A percentile compares a stretch with the other conserved stretches of the same genome.
These are phyloP conservation scores for Microthyrium microscopicum DNA, from an alignment of 2,329 filamentous ascomycete species.

Conservation along the genomic window DNA sequence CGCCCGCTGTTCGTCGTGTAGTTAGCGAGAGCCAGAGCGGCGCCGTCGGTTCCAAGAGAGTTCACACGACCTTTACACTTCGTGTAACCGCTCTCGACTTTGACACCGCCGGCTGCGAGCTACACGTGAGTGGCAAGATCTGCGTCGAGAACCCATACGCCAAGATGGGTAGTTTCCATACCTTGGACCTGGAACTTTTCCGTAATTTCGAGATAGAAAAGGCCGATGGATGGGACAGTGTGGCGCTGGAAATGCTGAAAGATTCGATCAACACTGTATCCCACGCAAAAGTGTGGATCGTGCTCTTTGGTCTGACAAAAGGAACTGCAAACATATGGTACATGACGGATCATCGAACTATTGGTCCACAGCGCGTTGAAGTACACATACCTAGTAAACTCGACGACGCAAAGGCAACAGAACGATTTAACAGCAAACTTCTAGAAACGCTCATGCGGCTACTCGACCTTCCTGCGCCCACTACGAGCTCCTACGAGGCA, in stretches of 20 bases:
- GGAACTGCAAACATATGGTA: slow-evolving; percentile 69
- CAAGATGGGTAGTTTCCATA: slow-evolving; percentile 51
- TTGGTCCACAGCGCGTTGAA: slow-evolving; percentile 55
- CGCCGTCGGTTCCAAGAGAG: slow-evolving; percentile 43
- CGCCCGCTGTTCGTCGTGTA: slow-evolving; percentile 49
- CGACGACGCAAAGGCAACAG: slow-evolving; percentile 54
- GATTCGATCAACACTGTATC: slow-evolving; percentile 67
- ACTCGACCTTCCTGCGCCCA: slow-evolving; percentile 52
- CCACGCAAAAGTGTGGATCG: slow-evolving; percentile 68
- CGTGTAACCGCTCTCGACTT: slow-evolving; percentile 50
- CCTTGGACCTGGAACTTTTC: slow-evolving; percentile 70
- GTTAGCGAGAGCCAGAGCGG: slow-evolving; percentile 44
- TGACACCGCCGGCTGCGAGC: slow-evolving; percentile 48
- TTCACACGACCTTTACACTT: slow-evolving; percentile 49
- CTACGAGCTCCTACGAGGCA: slow-evolving; percentile 11
- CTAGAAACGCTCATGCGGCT: slow-evolving; percentile 60
- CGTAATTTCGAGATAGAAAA: slow-evolving; percentile 83
- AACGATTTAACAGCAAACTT: slow-evolving; percentile 62
- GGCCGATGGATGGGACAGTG: slow-evolving; percentile 71
- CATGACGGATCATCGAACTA: slow-evolving; percentile 64
- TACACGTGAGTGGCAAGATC: slow-evolving; percentile 52
- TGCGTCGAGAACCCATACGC: slow-evolving; percentile 50
- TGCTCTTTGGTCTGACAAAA: slow-evolving; percentile 89
- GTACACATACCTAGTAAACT: slow-evolving; percentile 47
- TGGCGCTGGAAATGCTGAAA: slow-evolving; percentile 60